phyloP scores from a whole-genome alignment of 2,329 filamentous ascomycete species.

The Daldinia eschscholtzii region DNA sequence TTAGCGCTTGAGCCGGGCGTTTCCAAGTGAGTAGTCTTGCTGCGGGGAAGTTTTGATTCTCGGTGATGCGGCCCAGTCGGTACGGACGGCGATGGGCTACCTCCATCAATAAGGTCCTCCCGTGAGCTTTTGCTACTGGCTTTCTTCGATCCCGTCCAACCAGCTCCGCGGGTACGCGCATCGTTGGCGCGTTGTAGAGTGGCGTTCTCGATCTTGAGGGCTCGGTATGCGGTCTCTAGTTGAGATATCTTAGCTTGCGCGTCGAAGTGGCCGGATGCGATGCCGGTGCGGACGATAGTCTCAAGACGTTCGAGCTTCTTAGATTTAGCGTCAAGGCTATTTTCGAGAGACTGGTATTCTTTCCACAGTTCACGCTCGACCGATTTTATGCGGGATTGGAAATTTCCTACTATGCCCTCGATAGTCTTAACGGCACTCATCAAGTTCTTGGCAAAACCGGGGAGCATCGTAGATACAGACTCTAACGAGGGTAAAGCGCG shows the following conservation, averaged over 20 bases:
- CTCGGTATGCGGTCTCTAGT: slow-evolving; percentile 71
- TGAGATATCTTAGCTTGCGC: slow-evolving; percentile 62
- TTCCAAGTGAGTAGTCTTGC: slow-evolving; percentile 56
- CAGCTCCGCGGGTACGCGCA: slow-evolving; percentile 62
- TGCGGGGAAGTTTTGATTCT: slow-evolving; percentile 51
- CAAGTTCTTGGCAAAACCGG: slow-evolving; percentile 91
- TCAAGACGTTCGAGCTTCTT: slow-evolving; percentile 93
- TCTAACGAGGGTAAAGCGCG: slow-evolving; percentile 86
- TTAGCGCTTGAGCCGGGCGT: slow-evolving; percentile 43
- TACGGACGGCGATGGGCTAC: slow-evolving; percentile 66
- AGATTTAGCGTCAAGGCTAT: slow-evolving; percentile 79
- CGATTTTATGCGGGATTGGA: slow-evolving; percentile 81
- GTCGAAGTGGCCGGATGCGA: slow-evolving; percentile 63
- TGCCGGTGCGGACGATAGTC: slow-evolving; percentile 76
- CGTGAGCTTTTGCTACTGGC: slow-evolving; percentile 54
- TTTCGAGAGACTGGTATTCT: slow-evolving; percentile 89
- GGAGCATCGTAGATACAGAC: slow-evolving; percentile 85
- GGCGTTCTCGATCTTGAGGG: slow-evolving; percentile 74
- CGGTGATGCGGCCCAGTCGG: slow-evolving; percentile 63
- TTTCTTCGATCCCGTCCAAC: slow-evolving; percentile 57
- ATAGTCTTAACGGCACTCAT: slow-evolving; percentile 88
- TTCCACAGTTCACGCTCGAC: slow-evolving; percentile 93
- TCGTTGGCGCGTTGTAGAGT: slow-evolving; percentile 76
- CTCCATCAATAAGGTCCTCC: slow-evolving; percentile 53
- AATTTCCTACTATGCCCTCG: slow-evolving; percentile 81